phyloP scores from a whole-genome alignment of 257 asterid genomes.

The Linaria vulgaris region DNA sequence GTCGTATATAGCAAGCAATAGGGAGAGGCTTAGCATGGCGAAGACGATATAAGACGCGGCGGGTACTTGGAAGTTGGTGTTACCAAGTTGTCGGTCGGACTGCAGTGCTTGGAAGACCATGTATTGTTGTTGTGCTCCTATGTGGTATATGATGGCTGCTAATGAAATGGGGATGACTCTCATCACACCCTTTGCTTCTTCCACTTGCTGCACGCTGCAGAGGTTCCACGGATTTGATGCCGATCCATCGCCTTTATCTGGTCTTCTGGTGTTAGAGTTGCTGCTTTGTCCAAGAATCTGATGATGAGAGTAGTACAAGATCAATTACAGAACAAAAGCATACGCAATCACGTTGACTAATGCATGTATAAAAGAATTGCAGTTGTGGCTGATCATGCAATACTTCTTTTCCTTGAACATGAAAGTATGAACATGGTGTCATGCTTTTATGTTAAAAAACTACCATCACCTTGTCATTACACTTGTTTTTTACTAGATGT shows the following conservation, averaged over 20 bases:
- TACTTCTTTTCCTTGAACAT: not conserved
- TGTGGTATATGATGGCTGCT: constrained; percentile 52
- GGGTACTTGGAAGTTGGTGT: constrained; percentile 53
- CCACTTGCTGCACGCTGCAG: constrained; percentile 63
- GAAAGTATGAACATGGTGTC: no score
- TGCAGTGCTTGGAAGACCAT: constrained; percentile 78
- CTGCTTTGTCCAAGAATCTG: constrained; percentile 72
- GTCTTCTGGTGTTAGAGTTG: constrained; percentile 50
- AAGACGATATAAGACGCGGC: constrained; percentile 65
- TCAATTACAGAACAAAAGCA: no score
- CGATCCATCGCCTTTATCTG: constrained; percentile 50
- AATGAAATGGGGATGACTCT: constrained; percentile 64
- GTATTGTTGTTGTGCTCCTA: constrained; percentile 59
- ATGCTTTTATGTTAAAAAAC: no score
- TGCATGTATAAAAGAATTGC: no score
- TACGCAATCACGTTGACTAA: no score
- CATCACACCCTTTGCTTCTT: constrained; percentile 60
- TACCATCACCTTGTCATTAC: no score
- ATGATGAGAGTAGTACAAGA: no score
- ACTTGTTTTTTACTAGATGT: no score
- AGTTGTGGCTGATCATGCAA: not conserved
- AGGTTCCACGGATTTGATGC: constrained; percentile 58
- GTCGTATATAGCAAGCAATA: constrained; percentile 67
- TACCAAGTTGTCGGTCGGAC: constrained; percentile 58
- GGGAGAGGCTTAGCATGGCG: constrained; percentile 56